Evolutionary conservation across 345 rosid species (phyloP), one percentile per base, ranked within the genome.

Genomic region (Brassica incana): DNA sequence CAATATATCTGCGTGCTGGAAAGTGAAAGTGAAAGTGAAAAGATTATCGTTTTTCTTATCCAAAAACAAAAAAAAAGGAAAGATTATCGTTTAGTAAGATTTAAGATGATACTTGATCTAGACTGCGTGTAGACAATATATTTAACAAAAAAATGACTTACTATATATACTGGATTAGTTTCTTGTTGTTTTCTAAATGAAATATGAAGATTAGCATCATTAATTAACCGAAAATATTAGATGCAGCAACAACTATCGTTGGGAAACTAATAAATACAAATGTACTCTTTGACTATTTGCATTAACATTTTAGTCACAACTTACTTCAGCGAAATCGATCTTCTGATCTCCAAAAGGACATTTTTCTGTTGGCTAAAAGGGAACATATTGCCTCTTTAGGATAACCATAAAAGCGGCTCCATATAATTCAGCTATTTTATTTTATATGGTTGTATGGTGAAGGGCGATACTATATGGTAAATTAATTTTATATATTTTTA

Each of bases 361-460:
- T 60, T 60, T 56, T 30, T 54, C 25, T 54, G 25, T 54, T 54
- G 59, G 25, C 61, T 5, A 54, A 54, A 15, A 16, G 61, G 61
- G 32, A 54, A 54, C 61, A 54, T 16, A 54, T 54, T 65, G 69
- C 69, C 69, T 35, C 69, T 36, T 65, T 65, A 35, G 27, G 50
- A 65, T 65, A 65, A 6, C 69, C 69, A 65, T 15, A 35, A 65
- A 32, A 32, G 67, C 69, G 29, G 50, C 50, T 65, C 43, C 50
- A 35, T 36, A 11, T 36, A 18, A 65, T 65, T 64, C 8, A 1
- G 25, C 9, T 65, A 16, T 35, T 65, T 65, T 35, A 35, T 65
- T 36, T 8, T 36, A 65, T 65, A 65, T 36, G 50, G 7, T 65
- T 35, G 3, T 65, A 33, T 11, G n/a, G 32, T 59, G 14, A 59